phyloP scores from a whole-genome alignment of 2,329 filamentous ascomycete species.

The Dactylellina drechsleri region DNA sequence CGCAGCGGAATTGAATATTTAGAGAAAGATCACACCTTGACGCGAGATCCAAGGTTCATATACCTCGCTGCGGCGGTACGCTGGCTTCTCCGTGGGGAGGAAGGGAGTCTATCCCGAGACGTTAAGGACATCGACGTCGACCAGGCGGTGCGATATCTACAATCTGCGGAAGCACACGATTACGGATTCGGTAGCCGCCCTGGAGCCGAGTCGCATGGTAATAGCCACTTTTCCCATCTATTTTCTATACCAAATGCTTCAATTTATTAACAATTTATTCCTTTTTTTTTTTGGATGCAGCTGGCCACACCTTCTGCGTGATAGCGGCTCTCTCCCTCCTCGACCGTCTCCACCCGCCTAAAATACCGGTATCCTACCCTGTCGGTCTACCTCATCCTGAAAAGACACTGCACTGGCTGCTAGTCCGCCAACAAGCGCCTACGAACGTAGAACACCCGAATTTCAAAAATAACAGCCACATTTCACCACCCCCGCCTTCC shows the following conservation, averaged over 20 bases:
- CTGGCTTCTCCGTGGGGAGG: slow-evolving; percentile 75
- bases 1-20: slow-evolving; percentile 65
- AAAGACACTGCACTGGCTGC: slow-evolving; percentile 68
- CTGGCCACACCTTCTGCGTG: slow-evolving; percentile 90
- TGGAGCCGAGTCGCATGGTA: slow-evolving; percentile 84
- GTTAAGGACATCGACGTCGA: slow-evolving; percentile 80
- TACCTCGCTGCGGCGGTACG: slow-evolving; percentile 84
- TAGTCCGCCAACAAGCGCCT: slow-evolving; percentile 67
- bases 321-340: slow-evolving; percentile 80
- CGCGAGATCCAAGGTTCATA: slow-evolving; percentile 85
- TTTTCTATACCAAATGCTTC: slow-evolving; percentile 36
- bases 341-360: slow-evolving; percentile 67
- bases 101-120: slow-evolving; percentile 64
- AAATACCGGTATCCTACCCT: slow-evolving; percentile 57
- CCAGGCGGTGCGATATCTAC: slow-evolving; percentile 75
- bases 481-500: slow-evolving; percentile 55
- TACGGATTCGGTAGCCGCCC: slow-evolving; percentile 83
- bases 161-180: slow-evolving; percentile 77
- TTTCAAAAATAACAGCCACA: slow-evolving; percentile 59
- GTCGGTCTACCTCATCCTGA: slow-evolving; percentile 63
- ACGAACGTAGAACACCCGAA: slow-evolving; percentile 62
- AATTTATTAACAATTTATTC: neutral
- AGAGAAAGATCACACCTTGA: slow-evolving; percentile 73
- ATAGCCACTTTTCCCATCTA: slow-evolving; percentile 56
- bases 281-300: slow-evolving; percentile 63